Evolutionary conservation across 495 filamentous ascomycete species (phyloP).

Genomic region (Hypoxylon fuscum): DNA sequence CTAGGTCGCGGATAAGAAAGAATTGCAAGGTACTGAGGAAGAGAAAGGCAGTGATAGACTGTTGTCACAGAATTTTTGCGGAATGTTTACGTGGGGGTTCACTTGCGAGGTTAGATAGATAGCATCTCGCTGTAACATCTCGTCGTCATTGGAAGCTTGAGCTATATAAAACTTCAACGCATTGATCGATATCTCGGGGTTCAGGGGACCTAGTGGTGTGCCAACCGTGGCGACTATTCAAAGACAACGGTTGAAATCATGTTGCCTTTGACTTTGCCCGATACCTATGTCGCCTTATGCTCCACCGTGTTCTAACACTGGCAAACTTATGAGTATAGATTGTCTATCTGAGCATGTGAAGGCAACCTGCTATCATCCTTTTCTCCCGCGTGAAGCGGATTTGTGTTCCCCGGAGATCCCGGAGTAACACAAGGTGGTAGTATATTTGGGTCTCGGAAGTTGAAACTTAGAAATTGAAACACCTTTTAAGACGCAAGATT

Average conservation of each 20-base stretch:
- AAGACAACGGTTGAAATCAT: conserved; percentile 4
- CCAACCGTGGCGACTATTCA: conserved; percentile 7
- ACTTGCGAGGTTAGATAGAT: conserved; percentile 6
- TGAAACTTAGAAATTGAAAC: conserved; percentile 24
- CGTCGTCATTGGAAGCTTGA: conserved; percentile 10
- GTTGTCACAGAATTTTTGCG: neutral
- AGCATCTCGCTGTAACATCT: neutral
- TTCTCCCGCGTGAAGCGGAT: neutral
- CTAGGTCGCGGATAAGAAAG: no score
- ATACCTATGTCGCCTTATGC: conserved; percentile 7
- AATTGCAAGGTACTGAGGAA: neutral
- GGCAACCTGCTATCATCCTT: neutral
- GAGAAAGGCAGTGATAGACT: neutral
- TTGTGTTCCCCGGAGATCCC: neutral
- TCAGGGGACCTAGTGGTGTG: neutral
- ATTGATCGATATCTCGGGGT: conserved; percentile 3
- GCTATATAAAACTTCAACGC: conserved; percentile 6
- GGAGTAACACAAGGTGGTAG: neutral
- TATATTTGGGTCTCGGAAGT: conserved; percentile 14
- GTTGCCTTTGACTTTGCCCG: conserved; percentile 6
- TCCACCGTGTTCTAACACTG: neutral
- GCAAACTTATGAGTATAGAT: no score
- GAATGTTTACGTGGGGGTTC: conserved; percentile 15
- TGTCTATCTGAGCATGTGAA: neutral
- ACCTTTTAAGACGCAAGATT: neutral